Conservation (phyloP, 768 basidiomycete species). For the Mycena olivaceomarginata region DNA sequence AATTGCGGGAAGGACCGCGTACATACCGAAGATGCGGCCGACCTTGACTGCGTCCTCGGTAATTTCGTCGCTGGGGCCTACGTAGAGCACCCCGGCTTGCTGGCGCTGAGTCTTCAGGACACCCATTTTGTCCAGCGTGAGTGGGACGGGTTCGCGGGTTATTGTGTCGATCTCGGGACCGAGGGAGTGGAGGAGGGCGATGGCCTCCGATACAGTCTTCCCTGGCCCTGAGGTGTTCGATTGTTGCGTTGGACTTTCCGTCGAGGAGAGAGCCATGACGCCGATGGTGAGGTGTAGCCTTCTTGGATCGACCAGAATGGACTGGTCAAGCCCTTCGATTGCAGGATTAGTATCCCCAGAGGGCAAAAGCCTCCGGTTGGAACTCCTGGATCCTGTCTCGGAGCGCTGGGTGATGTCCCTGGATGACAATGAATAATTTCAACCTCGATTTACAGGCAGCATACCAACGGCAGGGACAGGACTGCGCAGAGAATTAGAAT, state of each 20-base stretch:
- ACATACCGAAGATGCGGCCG: constrained; percentile 32
- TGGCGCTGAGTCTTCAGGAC: constrained; percentile 63
- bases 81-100: constrained; percentile 73
- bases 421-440: neutral
- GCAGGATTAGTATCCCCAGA: constrained; percentile 61
- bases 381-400: constrained; percentile 61
- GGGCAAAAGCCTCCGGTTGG: constrained; percentile 50
- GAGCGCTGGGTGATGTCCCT: constrained; percentile 65
- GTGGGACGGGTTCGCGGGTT: constrained; percentile 49
- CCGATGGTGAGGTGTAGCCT: constrained; percentile 86
- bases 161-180: constrained; percentile 64
- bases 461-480: constrained; percentile 31
- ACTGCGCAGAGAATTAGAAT: constrained; percentile 11
- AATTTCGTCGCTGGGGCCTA: constrained; percentile 65
- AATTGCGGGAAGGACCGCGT: neutral
- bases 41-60: constrained; percentile 47
- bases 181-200: constrained; percentile 65
- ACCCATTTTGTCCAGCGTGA: constrained; percentile 67
- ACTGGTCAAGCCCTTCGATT: constrained; percentile 74
- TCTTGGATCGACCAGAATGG: constrained; percentile 74
- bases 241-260: neutral
- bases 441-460: neutral
- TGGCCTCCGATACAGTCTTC: constrained; percentile 61
- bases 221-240: neutral
- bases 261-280: constrained; percentile 76